Percentiles rank a stretch among this genome's conserved stretches.
phyloP scores from a whole-genome alignment of 2,329 filamentous ascomycete genomes.

The Fusarium secorum region DNA sequence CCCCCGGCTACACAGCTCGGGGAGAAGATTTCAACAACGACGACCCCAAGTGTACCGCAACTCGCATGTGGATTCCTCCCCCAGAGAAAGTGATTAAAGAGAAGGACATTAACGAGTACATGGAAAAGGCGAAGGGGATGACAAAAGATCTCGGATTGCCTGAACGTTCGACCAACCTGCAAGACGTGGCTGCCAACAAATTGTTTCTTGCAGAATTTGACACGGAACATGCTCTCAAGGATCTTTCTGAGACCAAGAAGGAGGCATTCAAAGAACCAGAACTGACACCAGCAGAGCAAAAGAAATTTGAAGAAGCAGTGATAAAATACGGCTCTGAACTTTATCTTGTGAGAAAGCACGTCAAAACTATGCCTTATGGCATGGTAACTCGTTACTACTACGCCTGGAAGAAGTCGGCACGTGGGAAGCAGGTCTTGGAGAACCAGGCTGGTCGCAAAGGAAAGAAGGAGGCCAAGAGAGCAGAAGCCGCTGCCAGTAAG shows the following conservation, averaged over 20 bases:
- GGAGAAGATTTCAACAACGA: conserved; percentile 79
- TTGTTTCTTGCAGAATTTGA: conserved; percentile 78
- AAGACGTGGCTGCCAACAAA: conserved; percentile 81
- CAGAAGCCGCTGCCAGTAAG: conserved; percentile 75
- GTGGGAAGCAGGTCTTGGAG: conserved; percentile 88
- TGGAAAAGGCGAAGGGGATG: conserved; percentile 71
- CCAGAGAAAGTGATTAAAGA: conserved; percentile 59
- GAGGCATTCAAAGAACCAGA: conserved; percentile 85
- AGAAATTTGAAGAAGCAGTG: conserved; percentile 92
- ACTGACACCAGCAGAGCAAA: conserved; percentile 77
- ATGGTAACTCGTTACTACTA: conserved; percentile 94
- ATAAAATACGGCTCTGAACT: conserved; percentile 91
- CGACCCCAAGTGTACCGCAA: conserved; percentile 78
- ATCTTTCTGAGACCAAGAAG: conserved; percentile 72
- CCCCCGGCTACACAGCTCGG: conserved; percentile 81
- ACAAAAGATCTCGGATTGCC: conserved; percentile 75
- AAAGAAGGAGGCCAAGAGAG: conserved; percentile 83
- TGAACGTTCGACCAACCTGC: conserved; percentile 81
- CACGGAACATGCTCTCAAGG: conserved; percentile 72
- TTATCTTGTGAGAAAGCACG: conserved; percentile 80
- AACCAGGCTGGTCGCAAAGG: conserved; percentile 86
- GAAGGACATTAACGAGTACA: conserved; percentile 76
- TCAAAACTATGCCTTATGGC: conserved; percentile 80
- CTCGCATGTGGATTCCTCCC: conserved; percentile 80
- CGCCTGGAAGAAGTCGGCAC: conserved; percentile 94